These are phyloP conservation scores for Thermomucor indicae-seudaticae DNA, from an alignment of 371 early-diverging fungal genomes.

Conservation along the genomic window DNA sequence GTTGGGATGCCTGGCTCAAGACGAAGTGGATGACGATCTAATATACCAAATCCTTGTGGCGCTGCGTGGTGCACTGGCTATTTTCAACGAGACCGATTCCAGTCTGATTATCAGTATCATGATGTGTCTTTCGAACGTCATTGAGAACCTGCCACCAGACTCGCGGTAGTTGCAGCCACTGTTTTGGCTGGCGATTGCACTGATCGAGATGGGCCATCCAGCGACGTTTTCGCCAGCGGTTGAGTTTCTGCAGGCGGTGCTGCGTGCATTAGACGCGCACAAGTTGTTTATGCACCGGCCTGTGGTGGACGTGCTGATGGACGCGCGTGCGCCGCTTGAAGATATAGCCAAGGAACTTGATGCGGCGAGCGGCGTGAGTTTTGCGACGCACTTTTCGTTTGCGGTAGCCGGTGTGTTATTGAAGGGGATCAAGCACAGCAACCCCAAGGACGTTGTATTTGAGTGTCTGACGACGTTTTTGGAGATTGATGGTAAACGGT, in stretches of 20 bases:
- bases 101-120: conserved; percentile 78
- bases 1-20: conserved; percentile 87
- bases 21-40: conserved; percentile 84
- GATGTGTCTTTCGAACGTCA: conserved; percentile 83
- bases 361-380: conserved; percentile 69
- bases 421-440: conserved; percentile 76
- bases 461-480: conserved; percentile 68
- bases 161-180: conserved; percentile 74
- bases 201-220: conserved; percentile 84
- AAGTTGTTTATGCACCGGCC: conserved; percentile 63
- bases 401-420: conserved; percentile 77
- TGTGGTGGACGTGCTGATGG: conserved; percentile 63
- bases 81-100: conserved; percentile 77
- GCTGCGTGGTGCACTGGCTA: conserved; percentile 76
- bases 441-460: conserved; percentile 68
- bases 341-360: conserved; percentile 70
- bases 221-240: conserved; percentile 72
- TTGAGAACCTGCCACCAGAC: conserved; percentile 71
- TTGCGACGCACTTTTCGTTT: conserved; percentile 82
- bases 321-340: conserved; percentile 63
- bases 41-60: conserved; percentile 87
- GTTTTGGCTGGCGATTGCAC: conserved; percentile 87
- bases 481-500: conserved; percentile 61
- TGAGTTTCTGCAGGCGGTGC: conserved; percentile 63
- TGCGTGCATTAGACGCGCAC: conserved; percentile 69